These are phyloP conservation scores for Leccinum longicurvipes DNA, from an alignment of 768 basidiomycete genomes.

Conservation along the genomic window DNA sequence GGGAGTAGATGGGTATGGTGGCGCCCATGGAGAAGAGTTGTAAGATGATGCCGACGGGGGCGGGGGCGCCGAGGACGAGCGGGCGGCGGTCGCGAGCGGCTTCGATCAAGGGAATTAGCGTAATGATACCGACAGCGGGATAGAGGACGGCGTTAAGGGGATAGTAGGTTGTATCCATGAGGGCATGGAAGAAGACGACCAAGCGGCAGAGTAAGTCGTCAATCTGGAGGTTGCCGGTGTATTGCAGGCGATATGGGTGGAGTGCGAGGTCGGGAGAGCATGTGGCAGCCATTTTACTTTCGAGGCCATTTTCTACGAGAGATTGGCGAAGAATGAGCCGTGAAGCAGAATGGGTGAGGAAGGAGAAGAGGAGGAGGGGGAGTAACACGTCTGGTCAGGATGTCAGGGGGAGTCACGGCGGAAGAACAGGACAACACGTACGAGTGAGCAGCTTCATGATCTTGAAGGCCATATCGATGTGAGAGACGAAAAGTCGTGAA, in stretches of 20 bases:
- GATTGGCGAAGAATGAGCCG: slow-evolving; percentile 14
- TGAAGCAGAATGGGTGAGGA: slow-evolving; percentile 9
- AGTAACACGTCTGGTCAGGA: slow-evolving; percentile 9
- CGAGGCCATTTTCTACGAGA: slow-evolving; percentile 11
- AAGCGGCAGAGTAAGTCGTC: slow-evolving; percentile 43
- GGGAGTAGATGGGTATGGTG: slow-evolving; percentile 46
- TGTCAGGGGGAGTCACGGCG: not conserved
- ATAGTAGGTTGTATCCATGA: slow-evolving; percentile 13
- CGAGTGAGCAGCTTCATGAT: slow-evolving; percentile 5
- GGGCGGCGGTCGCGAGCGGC: slow-evolving; percentile 38
- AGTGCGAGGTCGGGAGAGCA: slow-evolving; percentile 28
- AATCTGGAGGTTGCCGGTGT: slow-evolving; percentile 36
- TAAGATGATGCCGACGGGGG: slow-evolving; percentile 38
- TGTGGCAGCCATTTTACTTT: slow-evolving; percentile 23
- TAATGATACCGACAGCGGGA: slow-evolving; percentile 7
- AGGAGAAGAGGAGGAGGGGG: slow-evolving; percentile 20
- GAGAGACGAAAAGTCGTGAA: slow-evolving; percentile 10
- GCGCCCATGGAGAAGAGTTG: slow-evolving; percentile 44
- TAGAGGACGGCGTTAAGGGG: slow-evolving; percentile 18
- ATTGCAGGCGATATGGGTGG: slow-evolving; percentile 36
- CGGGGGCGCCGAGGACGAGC: slow-evolving; percentile 38
- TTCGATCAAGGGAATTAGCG: slow-evolving; percentile 46
- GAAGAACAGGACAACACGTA: not conserved
- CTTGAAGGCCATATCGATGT: not conserved
- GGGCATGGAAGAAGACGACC: slow-evolving; percentile 45